Percentiles rank a stretch among this genome's conserved stretches.
Evolutionary conservation across 2,329 filamentous ascomycete genomes (phyloP).

Genomic region (Colletotrichum sp.): DNA sequence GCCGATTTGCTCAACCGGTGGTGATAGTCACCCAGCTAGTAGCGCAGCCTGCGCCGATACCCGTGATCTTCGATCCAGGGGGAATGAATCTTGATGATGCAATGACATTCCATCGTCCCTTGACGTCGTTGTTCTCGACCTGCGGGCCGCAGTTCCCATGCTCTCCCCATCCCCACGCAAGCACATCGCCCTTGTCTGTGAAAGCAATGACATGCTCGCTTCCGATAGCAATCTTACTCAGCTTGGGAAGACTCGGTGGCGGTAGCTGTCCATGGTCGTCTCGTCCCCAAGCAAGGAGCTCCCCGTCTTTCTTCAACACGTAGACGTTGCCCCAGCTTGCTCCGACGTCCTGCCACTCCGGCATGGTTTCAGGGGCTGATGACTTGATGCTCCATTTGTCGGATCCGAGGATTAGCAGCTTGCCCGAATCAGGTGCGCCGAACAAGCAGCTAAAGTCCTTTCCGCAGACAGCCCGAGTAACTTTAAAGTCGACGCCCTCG

Average conservation of each 20-base stretch:
- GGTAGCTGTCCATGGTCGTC: constrained; percentile 85
- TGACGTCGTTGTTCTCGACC: constrained; percentile 69
- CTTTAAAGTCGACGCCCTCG: constrained; percentile 62
- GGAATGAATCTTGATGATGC: constrained; percentile 61
- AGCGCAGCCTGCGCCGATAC: constrained; percentile 84
- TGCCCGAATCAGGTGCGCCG: constrained; percentile 57
- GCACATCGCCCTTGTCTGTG: constrained; percentile 66
- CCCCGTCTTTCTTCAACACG: constrained; percentile 66
- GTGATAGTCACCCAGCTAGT: constrained; percentile 78
- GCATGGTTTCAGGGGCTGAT: constrained; percentile 55
- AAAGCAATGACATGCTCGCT: constrained; percentile 89
- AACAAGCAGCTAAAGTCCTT: constrained; percentile 85
- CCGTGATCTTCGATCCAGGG: constrained; percentile 55
- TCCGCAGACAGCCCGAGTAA: constrained; percentile 74
- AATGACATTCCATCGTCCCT: constrained; percentile 72
- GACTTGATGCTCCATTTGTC: constrained; percentile 75
- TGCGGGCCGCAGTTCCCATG: constrained; percentile 91
- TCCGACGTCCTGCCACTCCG: constrained; percentile 69
- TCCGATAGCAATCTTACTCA: constrained; percentile 75
- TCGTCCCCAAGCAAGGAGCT: constrained; percentile 77
- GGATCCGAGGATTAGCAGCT: constrained; percentile 72
- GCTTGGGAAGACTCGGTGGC: constrained; percentile 61
- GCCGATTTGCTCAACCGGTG: constrained; percentile 27
- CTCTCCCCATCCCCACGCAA: constrained; percentile 96
- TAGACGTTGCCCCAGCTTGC: constrained; percentile 87